phyloP scores from a whole-genome alignment of 495 filamentous ascomycete genomes.

The Penicillium lagena region DNA sequence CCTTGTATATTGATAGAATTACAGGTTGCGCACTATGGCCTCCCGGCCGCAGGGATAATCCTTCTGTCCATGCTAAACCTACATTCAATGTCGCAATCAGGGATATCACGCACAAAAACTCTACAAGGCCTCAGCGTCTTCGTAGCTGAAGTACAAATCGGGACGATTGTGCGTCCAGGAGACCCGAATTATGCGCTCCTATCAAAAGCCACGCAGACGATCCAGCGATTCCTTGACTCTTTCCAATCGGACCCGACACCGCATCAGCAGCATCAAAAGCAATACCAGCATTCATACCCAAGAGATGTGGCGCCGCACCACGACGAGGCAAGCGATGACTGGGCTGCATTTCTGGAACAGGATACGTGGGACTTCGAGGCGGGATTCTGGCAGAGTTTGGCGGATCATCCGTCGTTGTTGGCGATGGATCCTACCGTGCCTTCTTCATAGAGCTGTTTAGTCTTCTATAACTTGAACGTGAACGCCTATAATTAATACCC shows the following conservation, averaged over 20 bases:
- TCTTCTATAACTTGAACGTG: background rate
- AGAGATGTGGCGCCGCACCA: background rate
- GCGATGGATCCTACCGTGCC: slow-evolving; percentile 17
- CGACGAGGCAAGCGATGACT: slow-evolving; percentile 17
- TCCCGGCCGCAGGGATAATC: slow-evolving; percentile 35
- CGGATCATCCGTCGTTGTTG: slow-evolving; percentile 25
- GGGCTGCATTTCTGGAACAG: slow-evolving; percentile 21
- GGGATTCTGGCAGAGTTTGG: slow-evolving; percentile 26
- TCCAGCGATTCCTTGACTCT: slow-evolving; percentile 26
- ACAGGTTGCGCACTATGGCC: slow-evolving; percentile 34
- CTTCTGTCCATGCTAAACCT: slow-evolving; percentile 29
- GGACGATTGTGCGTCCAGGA: slow-evolving; percentile 22
- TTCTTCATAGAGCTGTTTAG: slow-evolving; percentile 2
- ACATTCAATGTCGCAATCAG: slow-evolving; percentile 3
- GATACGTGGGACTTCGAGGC: slow-evolving; percentile 29
- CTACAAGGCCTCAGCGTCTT: slow-evolving; percentile 32
- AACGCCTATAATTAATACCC: background rate
- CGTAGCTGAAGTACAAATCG: slow-evolving; percentile 30
- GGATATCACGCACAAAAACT: slow-evolving; percentile 15
- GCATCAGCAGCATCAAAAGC: background rate
- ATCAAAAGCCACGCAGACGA: slow-evolving; percentile 23
- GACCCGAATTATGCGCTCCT: slow-evolving; percentile 32
- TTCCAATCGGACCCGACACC: slow-evolving; percentile 14
- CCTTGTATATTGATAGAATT: background rate
- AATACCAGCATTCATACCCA: no score